Base-by-base conservation (phyloP, 2,329 filamentous ascomycete species). In the Corynespora cassiicola region DNA sequence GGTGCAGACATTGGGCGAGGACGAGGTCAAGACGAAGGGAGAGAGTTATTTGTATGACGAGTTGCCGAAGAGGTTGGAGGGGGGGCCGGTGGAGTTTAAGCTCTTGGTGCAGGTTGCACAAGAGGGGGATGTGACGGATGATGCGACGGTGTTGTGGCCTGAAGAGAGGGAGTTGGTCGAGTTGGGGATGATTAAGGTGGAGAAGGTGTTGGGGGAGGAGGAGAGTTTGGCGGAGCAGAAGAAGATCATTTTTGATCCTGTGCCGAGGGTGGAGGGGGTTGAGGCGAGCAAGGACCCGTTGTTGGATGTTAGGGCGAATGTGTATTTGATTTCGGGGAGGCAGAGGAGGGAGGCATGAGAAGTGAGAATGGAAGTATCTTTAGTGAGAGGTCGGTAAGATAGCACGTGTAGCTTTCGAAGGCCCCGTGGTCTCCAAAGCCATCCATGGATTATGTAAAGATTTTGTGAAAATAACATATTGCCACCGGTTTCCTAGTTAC, bases 201-300 rank as follows among this genome's bases (percentile, higher is more conserved):
- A 77, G 15, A 54, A 57, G 16, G 40, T 74, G 7, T 55, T 71
- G 17, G 56, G 63, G 15, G 64, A 70, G n/a, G 64, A 70, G 23
- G 68, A 74, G 36, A 70, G 66, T 31, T 55, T 58, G 40, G 65
- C 63, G 37, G 62, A 74, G 64, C 73, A 78, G 64, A 76, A 80
- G 64, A 63, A 67, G 20, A 66, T 78, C 25, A 82, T 83, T 46
- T 82, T 79, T 47, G 79, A 84, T 65, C 79, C 79, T 1, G 72
- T 82, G 32, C 79, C 80, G 5, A 66, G 79, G 36, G 71, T 82
- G 2, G 62, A 75, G 14, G 79, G 79, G 0, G 63, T 82, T 15
- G 77, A 79, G 54, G 47, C 72, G 4, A 76, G 72, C 42, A 75
- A 65, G 14, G 79, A 84, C 68, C 79, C 80, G 24, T 55, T 84